Conservation (phyloP, 108 stramenopile species). For the Licmophora abbreviata region DNA sequence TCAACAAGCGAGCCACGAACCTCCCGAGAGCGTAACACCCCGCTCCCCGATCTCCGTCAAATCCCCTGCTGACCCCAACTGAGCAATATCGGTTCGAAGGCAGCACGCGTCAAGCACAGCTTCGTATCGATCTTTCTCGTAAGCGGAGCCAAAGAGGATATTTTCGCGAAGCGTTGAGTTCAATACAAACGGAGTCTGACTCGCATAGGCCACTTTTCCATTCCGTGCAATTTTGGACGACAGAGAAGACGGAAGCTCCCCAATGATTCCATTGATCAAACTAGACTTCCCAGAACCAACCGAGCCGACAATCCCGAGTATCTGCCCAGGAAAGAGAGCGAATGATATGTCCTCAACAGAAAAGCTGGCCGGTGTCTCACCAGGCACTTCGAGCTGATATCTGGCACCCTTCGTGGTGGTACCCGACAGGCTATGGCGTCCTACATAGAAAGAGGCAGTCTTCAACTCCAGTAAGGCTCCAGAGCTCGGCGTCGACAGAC, state of each 20-base stretch:
- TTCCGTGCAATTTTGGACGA: conserved; percentile 13
- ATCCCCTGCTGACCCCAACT: conserved; percentile 49
- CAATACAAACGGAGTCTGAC: conserved; percentile 89
- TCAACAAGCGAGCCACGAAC: background rate
- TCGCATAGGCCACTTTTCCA: conserved; percentile 79
- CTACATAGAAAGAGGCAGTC: no score
- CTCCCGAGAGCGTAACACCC: conserved; percentile 88
- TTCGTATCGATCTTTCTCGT: conserved; percentile 70
- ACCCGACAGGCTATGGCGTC: no score
- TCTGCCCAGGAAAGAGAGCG: no score
- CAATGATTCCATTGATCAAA: conserved; percentile 69
- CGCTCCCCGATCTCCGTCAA: conserved; percentile 88
- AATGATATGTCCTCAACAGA: no score
- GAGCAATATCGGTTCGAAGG: conserved; percentile 58
- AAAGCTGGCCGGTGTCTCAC: no score
- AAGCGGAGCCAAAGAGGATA: conserved; percentile 85
- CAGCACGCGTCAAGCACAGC: conserved; percentile 78
- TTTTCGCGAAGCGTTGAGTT: conserved; percentile 92
- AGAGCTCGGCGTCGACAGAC: no score
- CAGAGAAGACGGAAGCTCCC: conserved; percentile 50
- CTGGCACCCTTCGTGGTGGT: no score
- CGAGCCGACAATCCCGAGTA: conserved; percentile 58
- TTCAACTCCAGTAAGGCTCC: no score
- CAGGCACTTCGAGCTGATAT: no score
- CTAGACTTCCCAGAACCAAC: conserved; percentile 85